Evolutionary conservation across 331 rosid genomes (phyloP).

Genomic region (Quercus phellos): DNA sequence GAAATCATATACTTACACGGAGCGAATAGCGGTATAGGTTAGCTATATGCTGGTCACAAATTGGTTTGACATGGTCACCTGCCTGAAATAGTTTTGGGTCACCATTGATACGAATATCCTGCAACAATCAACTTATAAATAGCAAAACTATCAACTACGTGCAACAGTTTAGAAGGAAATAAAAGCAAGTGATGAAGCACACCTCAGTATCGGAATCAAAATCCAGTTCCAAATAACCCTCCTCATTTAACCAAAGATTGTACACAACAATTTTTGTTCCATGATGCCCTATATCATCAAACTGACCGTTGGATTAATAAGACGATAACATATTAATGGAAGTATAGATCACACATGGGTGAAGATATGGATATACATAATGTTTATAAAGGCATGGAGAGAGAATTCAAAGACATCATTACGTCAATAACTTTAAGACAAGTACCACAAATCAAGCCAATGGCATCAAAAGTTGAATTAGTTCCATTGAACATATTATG

Average conservation of each 20-base stretch:
- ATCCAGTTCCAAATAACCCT: slow-evolving; percentile 38
- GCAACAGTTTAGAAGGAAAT: neutral
- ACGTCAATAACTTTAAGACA: no score
- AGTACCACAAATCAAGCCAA: no score
- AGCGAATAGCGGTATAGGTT: slow-evolving; percentile 36
- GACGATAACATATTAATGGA: no score
- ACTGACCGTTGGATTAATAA: slow-evolving; percentile 21
- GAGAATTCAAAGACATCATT: no score
- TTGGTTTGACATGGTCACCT: neutral
- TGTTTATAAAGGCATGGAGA: no score
- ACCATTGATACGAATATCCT: slow-evolving; percentile 45
- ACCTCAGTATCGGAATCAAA: slow-evolving; percentile 46
- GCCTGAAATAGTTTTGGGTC: slow-evolving; percentile 16
- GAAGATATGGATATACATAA: no score
- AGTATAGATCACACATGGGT: no score
- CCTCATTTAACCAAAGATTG: slow-evolving; percentile 43
- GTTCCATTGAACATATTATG: no score
- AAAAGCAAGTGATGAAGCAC: neutral
- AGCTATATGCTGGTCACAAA: slow-evolving; percentile 41
- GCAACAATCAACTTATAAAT: slow-evolving; percentile 13
- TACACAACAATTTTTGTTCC: slow-evolving; percentile 50
- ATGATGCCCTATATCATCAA: slow-evolving; percentile 43
- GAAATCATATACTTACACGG: slow-evolving; percentile 34
- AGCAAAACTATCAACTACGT: neutral
- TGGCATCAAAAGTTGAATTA: no score